Evolutionary conservation across 129 eudicot species (phyloP).

Genomic region (Escallonia rubra): DNA sequence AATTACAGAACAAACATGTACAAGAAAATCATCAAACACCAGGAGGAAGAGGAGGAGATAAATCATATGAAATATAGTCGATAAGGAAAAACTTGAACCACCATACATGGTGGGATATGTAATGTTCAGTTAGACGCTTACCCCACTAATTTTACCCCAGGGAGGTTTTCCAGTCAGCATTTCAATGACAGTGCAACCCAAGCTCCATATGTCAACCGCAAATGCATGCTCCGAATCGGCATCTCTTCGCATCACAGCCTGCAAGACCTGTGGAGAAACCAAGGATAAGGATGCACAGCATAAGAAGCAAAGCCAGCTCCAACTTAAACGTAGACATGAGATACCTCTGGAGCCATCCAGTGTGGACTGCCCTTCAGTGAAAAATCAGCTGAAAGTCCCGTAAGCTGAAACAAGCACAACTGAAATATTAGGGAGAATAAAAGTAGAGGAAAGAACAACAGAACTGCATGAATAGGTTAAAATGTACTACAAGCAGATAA

Average conservation of each 20-base stretch:
- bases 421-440: background rate
- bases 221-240: constrained; percentile 56
- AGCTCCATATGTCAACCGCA: constrained; percentile 94
- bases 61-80: no score
- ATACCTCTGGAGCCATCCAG: constrained; percentile 99
- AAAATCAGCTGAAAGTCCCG: constrained; percentile 45
- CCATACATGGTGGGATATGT: background rate
- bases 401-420: constrained; percentile 43
- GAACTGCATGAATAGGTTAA: background rate
- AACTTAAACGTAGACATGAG: background rate
- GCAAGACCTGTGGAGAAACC: constrained; percentile 55
- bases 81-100: background rate
- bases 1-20: background rate
- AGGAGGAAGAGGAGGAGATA: no score
- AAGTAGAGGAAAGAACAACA: background rate
- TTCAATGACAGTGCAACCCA: constrained; percentile 93
- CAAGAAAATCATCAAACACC: background rate
- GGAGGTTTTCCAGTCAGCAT: constrained; percentile 95
- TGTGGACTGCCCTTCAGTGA: constrained; percentile 92
- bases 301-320: background rate
- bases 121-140: constrained; percentile 20
- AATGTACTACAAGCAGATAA: background rate
- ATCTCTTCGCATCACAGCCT: constrained; percentile 71
- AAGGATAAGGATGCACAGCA: no score
- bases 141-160: constrained; percentile 66